Percentiles rank a stretch among this genome's conserved stretches.
Evolutionary conservation across 2,329 filamentous ascomycete species (phyloP).

Genomic region (Colletotrichum lentis): DNA sequence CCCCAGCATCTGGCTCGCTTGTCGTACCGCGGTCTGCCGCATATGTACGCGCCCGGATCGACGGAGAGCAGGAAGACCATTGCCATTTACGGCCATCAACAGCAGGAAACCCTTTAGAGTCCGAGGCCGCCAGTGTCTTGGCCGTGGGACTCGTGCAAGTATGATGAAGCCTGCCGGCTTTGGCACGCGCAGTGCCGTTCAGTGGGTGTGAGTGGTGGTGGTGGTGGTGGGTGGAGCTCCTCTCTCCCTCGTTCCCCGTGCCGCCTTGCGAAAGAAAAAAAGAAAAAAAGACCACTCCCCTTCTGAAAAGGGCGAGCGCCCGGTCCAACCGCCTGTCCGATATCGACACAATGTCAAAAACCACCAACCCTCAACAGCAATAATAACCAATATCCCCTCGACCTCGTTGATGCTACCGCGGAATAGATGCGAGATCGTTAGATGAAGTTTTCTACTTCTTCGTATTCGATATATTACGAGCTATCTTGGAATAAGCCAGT

Average conservation of each 20-base stretch:
- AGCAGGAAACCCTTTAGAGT: background rate
- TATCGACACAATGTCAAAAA: slow-evolving; percentile 7
- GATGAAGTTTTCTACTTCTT: slow-evolving; percentile 20
- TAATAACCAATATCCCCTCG: background rate
- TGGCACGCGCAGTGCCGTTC: slow-evolving; percentile 1
- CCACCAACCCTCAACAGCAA: background rate
- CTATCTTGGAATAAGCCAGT: slow-evolving; percentile 6
- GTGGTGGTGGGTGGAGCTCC: slow-evolving; percentile 13
- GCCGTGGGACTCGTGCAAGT: background rate
- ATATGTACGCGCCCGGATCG: background rate
- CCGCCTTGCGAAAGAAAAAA: slow-evolving; percentile 13
- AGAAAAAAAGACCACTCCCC: background rate
- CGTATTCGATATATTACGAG: slow-evolving; percentile 24
- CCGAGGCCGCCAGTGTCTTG: background rate
- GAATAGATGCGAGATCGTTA: slow-evolving; percentile 6
- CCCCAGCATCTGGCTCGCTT: background rate
- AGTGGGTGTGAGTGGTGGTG: background rate
- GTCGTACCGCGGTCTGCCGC: background rate
- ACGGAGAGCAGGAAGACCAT: background rate
- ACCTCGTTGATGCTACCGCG: background rate
- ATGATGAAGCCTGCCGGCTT: background rate
- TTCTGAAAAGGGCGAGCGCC: slow-evolving; percentile 9
- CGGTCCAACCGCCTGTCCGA: slow-evolving; percentile 21
- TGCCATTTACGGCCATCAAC: background rate
- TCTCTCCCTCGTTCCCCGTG: slow-evolving; percentile 1